A percentile compares a stretch with the other conserved stretches of the same genome.
Evolutionary conservation across 2,329 filamentous ascomycete species (phyloP).

Genomic region (Teratosphaeria viscida): DNA sequence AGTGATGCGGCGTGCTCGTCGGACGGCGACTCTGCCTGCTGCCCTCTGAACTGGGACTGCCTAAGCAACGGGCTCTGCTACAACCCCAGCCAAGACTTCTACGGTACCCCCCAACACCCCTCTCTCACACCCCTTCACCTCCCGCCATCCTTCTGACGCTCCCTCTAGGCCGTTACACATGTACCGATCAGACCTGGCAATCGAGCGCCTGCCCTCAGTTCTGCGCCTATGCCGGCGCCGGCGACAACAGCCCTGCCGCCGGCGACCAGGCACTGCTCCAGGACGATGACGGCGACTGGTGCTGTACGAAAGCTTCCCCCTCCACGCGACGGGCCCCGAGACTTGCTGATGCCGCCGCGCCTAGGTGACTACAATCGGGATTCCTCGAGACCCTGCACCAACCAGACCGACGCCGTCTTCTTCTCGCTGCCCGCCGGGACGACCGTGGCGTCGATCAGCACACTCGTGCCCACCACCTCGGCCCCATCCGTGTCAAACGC

Average conservation of each 20-base stretch:
- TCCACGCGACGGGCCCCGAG: neutral
- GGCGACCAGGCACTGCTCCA: slow-evolving; percentile 24
- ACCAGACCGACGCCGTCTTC: slow-evolving; percentile 5
- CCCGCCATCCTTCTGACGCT: neutral
- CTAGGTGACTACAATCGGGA: slow-evolving; percentile 11
- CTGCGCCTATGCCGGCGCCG: slow-evolving; percentile 13
- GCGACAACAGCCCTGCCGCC: slow-evolving; percentile 9
- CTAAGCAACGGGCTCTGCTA: slow-evolving; percentile 25
- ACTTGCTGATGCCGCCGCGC: neutral
- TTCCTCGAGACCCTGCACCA: slow-evolving; percentile 12
- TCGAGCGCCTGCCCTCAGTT: slow-evolving; percentile 17
- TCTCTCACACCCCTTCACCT: neutral
- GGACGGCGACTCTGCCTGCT: slow-evolving; percentile 20
- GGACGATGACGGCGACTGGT: slow-evolving; percentile 21
- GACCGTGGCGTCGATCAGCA: slow-evolving; percentile 11
- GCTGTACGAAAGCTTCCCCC: slow-evolving; percentile 10
- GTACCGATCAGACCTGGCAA: slow-evolving; percentile 24
- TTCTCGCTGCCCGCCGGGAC: slow-evolving; percentile 10
- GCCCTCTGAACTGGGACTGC: slow-evolving; percentile 26
- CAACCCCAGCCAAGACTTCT: slow-evolving; percentile 13
- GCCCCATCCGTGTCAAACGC: neutral
- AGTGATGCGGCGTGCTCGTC: slow-evolving; percentile 16
- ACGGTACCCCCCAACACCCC: slow-evolving; percentile 1
- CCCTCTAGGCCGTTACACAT: slow-evolving; percentile 21
- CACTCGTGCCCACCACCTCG: slow-evolving; percentile 5